Base-by-base conservation (phyloP, 768 basidiomycete species). In the Boletus subcaerulescens region DNA sequence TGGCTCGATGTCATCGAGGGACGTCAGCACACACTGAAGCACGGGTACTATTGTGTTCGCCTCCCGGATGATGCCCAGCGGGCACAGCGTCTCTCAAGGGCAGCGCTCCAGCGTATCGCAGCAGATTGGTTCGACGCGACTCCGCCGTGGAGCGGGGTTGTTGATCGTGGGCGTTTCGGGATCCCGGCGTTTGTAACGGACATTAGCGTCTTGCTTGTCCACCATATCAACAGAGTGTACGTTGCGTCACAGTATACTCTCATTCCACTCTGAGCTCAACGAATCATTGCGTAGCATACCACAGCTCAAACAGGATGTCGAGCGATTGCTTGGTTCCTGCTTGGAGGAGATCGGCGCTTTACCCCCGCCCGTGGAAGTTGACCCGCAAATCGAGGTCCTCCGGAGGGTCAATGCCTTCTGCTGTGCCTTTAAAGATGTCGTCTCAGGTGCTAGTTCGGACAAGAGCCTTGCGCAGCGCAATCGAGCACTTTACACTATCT, bases 11-110 rank as follows among this genome's bases (percentile, higher is more conserved):
- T 83, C 4, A 67, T 88, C 6, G 74, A 81, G 54, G 82, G 80
- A 32, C 73, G 72, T 40, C 24, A 60, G 32, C 69, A 87, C 60
- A 48, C 17, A 15, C 69, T 87, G 53, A 74, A 62, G 36, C 82
- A 82, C 49, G 80, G 87, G 8, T 88, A 87, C 54, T 87, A 82
- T 51, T 85, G 83, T 18, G 83, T 86, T 29, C 83, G 83, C 41
- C 80, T 86, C 10, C 83, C 84, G 0, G 79, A 84, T 46, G 87
- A 87, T 58, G 69, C 63, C 2, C 78, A 85, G 52, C 80, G 87
- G 1, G 55, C 61, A 14, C 59, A 64, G 36, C 63, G 65, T 5
- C 64, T 78, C 12, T 66, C 76, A 1, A 72, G 72, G 15, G 45
- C 58, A 0, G 78, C 74, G 18, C 67, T 74, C 6, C 74, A 80